Percentiles rank a stretch among this genome's conserved stretches.
These are phyloP conservation scores for Scenedesmus sp. DNA, from an alignment of 163 green algal species.

Conservation along the genomic window DNA sequence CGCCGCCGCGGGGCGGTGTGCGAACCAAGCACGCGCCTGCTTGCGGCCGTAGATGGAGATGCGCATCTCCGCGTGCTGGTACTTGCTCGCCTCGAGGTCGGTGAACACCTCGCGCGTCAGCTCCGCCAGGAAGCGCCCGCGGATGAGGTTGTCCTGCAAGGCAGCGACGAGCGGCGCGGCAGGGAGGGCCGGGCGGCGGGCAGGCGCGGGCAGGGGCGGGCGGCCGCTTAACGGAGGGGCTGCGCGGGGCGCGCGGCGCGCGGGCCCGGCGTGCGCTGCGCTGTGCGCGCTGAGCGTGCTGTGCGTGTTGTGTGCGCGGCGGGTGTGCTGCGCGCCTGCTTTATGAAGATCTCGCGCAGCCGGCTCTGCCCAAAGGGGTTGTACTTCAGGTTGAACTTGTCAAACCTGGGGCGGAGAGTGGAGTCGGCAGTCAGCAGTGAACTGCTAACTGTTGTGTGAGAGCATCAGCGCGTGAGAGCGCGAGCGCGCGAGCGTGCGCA, in stretches of 20 bases:
- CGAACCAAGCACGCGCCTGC: constrained; percentile 12
- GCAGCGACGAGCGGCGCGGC: not conserved
- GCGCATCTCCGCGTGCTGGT: constrained; percentile 97
- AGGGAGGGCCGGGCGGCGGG: no score
- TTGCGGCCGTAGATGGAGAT: constrained; percentile 69
- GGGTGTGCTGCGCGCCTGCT: constrained; percentile 73
- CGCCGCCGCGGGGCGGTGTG: not conserved
- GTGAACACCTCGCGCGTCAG: constrained; percentile 96
- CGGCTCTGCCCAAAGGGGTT: constrained; percentile 98
- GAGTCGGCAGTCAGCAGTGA: not conserved
- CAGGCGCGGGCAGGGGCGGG: no score
- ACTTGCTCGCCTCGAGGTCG: constrained; percentile 95
- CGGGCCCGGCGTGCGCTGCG: no score
- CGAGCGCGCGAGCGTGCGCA: no score
- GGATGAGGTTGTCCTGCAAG: constrained; percentile 73
- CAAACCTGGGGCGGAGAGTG: constrained; percentile 80
- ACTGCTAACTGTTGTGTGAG: not conserved
- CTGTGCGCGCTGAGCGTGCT: no score
- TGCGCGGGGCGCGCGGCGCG: not conserved
- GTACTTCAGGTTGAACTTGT: constrained; percentile 99
- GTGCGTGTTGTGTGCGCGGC: not conserved
- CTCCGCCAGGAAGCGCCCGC: constrained; percentile 93
- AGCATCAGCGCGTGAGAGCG: not conserved
- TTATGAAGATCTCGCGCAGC: constrained; percentile 99
- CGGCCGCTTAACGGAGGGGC: no score